A percentile compares a stretch with the other conserved stretches of the same genome.
These are phyloP conservation scores for Kodamaea anthophila DNA, from an alignment of 1,139 yeast species.

Conservation along the genomic window DNA sequence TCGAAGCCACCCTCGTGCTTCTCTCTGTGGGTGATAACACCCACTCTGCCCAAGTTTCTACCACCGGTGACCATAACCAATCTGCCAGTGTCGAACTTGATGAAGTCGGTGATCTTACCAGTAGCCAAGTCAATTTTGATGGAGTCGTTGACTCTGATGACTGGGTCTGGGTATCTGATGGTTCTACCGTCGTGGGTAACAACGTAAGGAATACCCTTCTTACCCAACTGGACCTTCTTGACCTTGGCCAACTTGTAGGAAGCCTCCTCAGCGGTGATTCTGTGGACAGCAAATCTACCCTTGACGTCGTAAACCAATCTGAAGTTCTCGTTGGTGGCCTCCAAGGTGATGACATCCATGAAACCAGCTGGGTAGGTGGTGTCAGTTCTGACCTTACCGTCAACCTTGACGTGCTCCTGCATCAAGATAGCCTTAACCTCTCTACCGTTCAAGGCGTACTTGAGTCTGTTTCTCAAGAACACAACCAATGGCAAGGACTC, in stretches of 20 bases:
- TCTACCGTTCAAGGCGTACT: constrained; percentile 99
- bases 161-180: constrained; percentile 98
- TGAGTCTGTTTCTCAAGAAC: constrained; percentile 98
- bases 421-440: constrained; percentile 98
- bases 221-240: constrained; percentile 95
- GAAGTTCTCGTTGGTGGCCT: constrained; percentile 98
- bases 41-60: constrained; percentile 99
- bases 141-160: constrained; percentile 92
- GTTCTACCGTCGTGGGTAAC: constrained; percentile 99
- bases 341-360: constrained; percentile 96
- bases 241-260: constrained; percentile 97
- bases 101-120: constrained; percentile 87
- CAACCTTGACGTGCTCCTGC: constrained; percentile 99
- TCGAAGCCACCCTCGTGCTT: constrained; percentile 99
- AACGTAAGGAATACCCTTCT: constrained; percentile 96
- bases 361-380: constrained; percentile 98
- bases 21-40: constrained; percentile 97
- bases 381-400: constrained; percentile 99
- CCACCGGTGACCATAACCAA: constrained; percentile 98
- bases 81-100: constrained; percentile 94
- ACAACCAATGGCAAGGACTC: constrained; percentile 98
- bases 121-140: constrained; percentile 94
- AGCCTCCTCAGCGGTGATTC: constrained; percentile 98
- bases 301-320: constrained; percentile 96
- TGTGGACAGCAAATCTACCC: constrained; percentile 99